Percentiles rank a stretch among this genome's conserved stretches.
Conservation (phyloP, 495 filamentous ascomycete genomes). For the Hypomontagnella submonticulosa region DNA sequence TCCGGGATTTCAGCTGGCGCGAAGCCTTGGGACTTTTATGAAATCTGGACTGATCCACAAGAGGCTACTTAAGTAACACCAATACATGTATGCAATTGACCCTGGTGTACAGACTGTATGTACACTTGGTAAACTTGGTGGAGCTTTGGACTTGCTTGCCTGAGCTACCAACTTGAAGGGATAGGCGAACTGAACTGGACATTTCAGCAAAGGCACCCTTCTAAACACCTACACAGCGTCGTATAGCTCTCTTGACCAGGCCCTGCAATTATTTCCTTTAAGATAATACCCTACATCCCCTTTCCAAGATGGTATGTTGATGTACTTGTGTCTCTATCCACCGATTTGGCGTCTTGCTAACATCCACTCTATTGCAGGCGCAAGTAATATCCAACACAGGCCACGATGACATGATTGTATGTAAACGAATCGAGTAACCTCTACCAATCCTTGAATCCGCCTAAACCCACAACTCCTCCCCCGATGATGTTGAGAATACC, state of each 20-base stretch:
- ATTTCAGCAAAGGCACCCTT: not conserved
- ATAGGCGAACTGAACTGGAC: conserved; percentile 6
- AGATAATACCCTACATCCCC: not conserved
- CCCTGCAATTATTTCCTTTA: conserved; percentile 3
- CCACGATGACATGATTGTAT: conserved; percentile 99
- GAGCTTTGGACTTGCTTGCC: conserved; percentile 36
- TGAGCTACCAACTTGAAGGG: conserved; percentile 29
- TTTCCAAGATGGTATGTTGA: conserved; percentile 43
- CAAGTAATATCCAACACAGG: conserved; percentile 90
- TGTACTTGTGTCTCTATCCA: not conserved
- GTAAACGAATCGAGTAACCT: conserved; percentile 48
- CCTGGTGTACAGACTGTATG: conserved; percentile 28
- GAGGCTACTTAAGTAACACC: not conserved
- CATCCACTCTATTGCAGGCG: conserved; percentile 52
- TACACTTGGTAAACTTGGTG: conserved; percentile 31
- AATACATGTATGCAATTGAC: conserved; percentile 32
- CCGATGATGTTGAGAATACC: not conserved
- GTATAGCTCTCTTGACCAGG: not conserved
- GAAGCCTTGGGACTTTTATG: conserved; percentile 17
- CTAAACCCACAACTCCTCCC: conserved; percentile 1
- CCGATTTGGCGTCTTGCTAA: conserved; percentile 26
- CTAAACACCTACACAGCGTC: not conserved
- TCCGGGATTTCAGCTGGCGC: conserved; percentile 5
- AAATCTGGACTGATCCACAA: conserved; percentile 37
- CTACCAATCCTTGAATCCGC: not conserved